These are phyloP conservation scores for Thermothelomyces thermophilus DNA, from an alignment of 2,329 filamentous ascomycete genomes.

Conservation along the genomic window DNA sequence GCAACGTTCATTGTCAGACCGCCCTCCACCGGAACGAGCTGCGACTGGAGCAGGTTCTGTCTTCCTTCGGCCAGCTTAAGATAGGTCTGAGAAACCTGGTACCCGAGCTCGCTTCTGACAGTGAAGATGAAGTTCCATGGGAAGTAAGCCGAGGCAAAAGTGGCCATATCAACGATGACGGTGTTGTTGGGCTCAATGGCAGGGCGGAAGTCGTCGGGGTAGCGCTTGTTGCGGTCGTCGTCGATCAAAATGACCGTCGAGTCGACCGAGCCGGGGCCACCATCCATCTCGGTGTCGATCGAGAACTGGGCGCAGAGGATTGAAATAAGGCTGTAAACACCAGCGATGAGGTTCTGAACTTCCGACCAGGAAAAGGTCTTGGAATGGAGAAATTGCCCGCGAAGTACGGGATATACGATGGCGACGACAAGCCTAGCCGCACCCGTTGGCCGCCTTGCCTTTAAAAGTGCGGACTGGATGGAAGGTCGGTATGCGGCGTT, in stretches of 20 bases:
- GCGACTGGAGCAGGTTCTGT: conserved; percentile 42
- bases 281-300: conserved; percentile 52
- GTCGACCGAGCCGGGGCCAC: conserved; percentile 65
- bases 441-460: conserved; percentile 36
- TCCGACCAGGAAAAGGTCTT: conserved; percentile 55
- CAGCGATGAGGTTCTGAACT: conserved; percentile 68
- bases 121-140: conserved; percentile 62
- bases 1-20: conserved; percentile 42
- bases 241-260: conserved; percentile 68
- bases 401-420: conserved; percentile 56
- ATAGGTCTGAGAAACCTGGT: conserved; percentile 48
- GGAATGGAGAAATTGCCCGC: conserved; percentile 41
- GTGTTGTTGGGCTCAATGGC: conserved; percentile 40
- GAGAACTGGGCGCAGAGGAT: conserved; percentile 59
- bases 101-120: conserved; percentile 57
- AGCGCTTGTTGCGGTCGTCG: conserved; percentile 38
- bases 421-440: conserved; percentile 45
- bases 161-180: conserved; percentile 42
- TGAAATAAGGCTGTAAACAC: conserved; percentile 71
- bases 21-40: conserved; percentile 46
- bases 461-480: conserved; percentile 47
- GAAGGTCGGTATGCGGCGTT: conserved; percentile 55
- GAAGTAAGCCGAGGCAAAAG: conserved; percentile 47
- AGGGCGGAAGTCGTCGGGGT: conserved; percentile 30
- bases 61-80: conserved; percentile 40